Evolutionary conservation across 352 stramenopile species (phyloP).

Genomic region (Albugo laibachii): DNA sequence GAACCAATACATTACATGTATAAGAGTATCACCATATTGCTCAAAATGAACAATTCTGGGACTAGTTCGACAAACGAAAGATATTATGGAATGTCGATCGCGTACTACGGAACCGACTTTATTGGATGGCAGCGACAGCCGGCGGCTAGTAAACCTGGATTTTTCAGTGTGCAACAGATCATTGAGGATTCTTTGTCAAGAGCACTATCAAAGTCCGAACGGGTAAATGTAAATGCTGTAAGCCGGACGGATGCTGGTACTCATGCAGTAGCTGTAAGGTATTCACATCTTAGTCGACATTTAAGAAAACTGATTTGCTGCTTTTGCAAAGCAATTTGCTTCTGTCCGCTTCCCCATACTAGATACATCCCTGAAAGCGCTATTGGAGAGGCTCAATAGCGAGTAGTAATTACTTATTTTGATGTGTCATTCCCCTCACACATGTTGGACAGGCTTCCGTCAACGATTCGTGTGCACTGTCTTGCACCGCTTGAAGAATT

Average conservation of each 20-base stretch:
- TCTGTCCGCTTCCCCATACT: too few species aligned
- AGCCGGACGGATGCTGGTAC: slow-evolving; percentile 71
- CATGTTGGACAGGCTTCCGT: too few species aligned
- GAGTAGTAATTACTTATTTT: too few species aligned
- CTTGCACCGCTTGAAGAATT: slow-evolving; percentile 15
- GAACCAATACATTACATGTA: not conserved
- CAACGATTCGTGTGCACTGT: slow-evolving; percentile 21
- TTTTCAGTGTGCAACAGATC: slow-evolving; percentile 57
- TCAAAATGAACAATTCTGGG: slow-evolving; percentile 6
- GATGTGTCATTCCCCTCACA: not conserved
- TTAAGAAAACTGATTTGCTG: not conserved
- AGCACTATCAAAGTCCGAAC: slow-evolving; percentile 17
- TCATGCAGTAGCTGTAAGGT: slow-evolving; percentile 54
- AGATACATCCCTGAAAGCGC: too few species aligned
- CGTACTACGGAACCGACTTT: slow-evolving; percentile 54
- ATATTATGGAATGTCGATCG: slow-evolving; percentile 52
- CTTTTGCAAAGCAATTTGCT: not conserved
- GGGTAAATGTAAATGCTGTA: slow-evolving; percentile 65
- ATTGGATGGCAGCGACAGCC: slow-evolving; percentile 65
- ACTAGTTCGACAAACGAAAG: too few species aligned
- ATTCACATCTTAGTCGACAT: not conserved
- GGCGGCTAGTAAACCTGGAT: slow-evolving; percentile 21
- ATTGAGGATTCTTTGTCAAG: slow-evolving; percentile 48
- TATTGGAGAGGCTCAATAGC: too few species aligned
- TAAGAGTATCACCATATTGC: slow-evolving; percentile 1